phyloP scores from a whole-genome alignment of 1,284 basidiomycete species.

The Cutaneotrichosporon daszewskae region DNA sequence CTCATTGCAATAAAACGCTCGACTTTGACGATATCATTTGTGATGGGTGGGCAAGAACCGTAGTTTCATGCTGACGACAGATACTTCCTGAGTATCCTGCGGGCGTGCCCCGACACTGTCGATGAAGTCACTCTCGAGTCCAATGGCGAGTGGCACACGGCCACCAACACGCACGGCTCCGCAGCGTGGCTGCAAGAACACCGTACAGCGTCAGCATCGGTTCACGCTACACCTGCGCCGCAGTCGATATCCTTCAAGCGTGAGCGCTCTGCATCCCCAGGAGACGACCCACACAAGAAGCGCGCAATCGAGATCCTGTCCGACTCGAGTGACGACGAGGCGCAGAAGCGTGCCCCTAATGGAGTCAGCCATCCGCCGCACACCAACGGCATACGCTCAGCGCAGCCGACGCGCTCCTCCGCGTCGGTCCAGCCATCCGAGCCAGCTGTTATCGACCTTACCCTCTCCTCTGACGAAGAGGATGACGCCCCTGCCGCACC shows the following conservation, averaged over 20 bases:
- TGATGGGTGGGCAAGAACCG: slow-evolving; percentile 64
- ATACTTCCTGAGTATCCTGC: slow-evolving; percentile 29
- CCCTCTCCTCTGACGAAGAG: slow-evolving; percentile 59
- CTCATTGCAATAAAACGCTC: slow-evolving; percentile 81
- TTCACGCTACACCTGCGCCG: not conserved
- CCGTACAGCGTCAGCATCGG: too few species aligned
- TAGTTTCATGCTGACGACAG: slow-evolving; percentile 9
- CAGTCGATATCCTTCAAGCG: slow-evolving; percentile 2
- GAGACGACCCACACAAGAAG: slow-evolving; percentile 21
- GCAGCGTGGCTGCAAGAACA: slow-evolving; percentile 55
- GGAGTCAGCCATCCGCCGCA: slow-evolving; percentile 2
- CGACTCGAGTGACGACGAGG: slow-evolving; percentile 67
- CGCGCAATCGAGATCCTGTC: slow-evolving; percentile 65
- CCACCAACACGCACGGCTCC: slow-evolving; percentile 77
- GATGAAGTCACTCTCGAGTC: slow-evolving; percentile 92
- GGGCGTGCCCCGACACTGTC: slow-evolving; percentile 58
- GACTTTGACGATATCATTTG: slow-evolving; percentile 77
- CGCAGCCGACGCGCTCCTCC: slow-evolving; percentile 4
- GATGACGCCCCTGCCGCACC: slow-evolving; percentile 21
- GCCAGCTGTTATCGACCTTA: slow-evolving; percentile 64
- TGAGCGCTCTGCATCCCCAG: slow-evolving; percentile 2
- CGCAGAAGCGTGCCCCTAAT: not conserved
- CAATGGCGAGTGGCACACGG: slow-evolving; percentile 91
- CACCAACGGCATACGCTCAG: not conserved
- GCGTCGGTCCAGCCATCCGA: slow-evolving; percentile 1